Percentiles rank a stretch among this genome's conserved stretches.
phyloP scores from a whole-genome alignment of 305 asterid species.

The Rubia balearica region DNA sequence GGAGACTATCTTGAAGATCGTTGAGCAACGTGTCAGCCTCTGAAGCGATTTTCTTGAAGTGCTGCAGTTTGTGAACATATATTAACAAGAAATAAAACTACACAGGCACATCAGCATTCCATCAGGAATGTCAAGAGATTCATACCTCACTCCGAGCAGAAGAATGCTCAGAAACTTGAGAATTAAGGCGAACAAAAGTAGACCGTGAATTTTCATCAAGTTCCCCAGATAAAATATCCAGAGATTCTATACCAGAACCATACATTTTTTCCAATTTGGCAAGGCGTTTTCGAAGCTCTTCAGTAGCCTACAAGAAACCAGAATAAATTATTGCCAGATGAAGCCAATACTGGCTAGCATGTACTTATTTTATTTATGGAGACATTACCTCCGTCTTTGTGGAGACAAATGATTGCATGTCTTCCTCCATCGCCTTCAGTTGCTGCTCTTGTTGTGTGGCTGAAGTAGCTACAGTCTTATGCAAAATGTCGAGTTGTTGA shows the following conservation, averaged over 20 bases:
- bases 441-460: conserved; percentile 86
- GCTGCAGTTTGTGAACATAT: conserved; percentile 41
- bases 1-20: conserved; percentile 84
- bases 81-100: conserved; percentile 19
- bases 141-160: conserved; percentile 75
- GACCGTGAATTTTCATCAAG: conserved; percentile 63
- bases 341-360: conserved; percentile 5
- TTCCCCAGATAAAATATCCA: conserved; percentile 76
- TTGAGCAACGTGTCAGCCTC: conserved; percentile 80
- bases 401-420: conserved; percentile 89
- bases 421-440: conserved; percentile 90
- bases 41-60: conserved; percentile 62
- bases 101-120: conserved; percentile 11
- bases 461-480: conserved; percentile 77
- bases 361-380: neutral
- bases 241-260: conserved; percentile 73
- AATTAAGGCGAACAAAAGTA: conserved; percentile 62
- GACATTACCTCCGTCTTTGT: conserved; percentile 69
- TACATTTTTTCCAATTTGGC: conserved; percentile 67
- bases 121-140: conserved; percentile 19
- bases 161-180: conserved; percentile 85
- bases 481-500: conserved; percentile 79
- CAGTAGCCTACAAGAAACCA: conserved; percentile 60
- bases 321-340: conserved; percentile 1
- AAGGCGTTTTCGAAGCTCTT: conserved; percentile 65